Evolutionary conservation across 805 yeast genomes (phyloP).

Genomic region (Barnettozyma californica): DNA sequence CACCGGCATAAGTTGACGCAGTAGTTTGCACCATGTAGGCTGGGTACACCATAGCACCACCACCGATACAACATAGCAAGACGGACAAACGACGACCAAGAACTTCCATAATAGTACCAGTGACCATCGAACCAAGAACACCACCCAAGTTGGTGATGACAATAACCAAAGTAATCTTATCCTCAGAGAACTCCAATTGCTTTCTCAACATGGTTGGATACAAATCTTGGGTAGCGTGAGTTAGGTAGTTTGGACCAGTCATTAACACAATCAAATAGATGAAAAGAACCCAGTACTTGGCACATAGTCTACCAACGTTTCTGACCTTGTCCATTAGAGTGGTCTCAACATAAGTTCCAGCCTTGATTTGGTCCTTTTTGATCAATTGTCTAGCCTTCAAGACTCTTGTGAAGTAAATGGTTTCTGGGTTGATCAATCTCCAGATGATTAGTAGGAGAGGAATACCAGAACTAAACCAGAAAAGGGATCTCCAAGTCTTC

Average conservation of each 20-base stretch:
- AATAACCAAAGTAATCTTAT: slow-evolving; percentile 54
- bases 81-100: slow-evolving; percentile 59
- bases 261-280: slow-evolving; percentile 53
- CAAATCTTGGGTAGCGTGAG: slow-evolving; percentile 74
- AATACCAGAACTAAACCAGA: slow-evolving; percentile 68
- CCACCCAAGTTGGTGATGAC: slow-evolving; percentile 66
- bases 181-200: slow-evolving; percentile 43
- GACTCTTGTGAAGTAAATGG: slow-evolving; percentile 40
- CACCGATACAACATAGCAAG: slow-evolving; percentile 44
- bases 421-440: slow-evolving; percentile 57
- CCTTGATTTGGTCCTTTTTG: slow-evolving; percentile 24
- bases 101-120: slow-evolving; percentile 53
- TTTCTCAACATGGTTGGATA: slow-evolving; percentile 57
- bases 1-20: slow-evolving; percentile 47
- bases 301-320: slow-evolving; percentile 32
- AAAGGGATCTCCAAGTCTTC: slow-evolving; percentile 62
- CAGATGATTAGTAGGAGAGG: slow-evolving; percentile 53
- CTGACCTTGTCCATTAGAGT: slow-evolving; percentile 17
- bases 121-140: slow-evolving; percentile 51
- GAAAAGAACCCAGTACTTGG: slow-evolving; percentile 56
- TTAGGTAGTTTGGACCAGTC: slow-evolving; percentile 66
- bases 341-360: slow-evolving; percentile 26
- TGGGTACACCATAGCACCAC: slow-evolving; percentile 61
- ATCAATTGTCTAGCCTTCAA: slow-evolving; percentile 26
- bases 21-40: slow-evolving; percentile 39